These are phyloP conservation scores for Fusarium coffeatum DNA, from an alignment of 2,329 filamentous ascomycete genomes.

Conservation along the genomic window DNA sequence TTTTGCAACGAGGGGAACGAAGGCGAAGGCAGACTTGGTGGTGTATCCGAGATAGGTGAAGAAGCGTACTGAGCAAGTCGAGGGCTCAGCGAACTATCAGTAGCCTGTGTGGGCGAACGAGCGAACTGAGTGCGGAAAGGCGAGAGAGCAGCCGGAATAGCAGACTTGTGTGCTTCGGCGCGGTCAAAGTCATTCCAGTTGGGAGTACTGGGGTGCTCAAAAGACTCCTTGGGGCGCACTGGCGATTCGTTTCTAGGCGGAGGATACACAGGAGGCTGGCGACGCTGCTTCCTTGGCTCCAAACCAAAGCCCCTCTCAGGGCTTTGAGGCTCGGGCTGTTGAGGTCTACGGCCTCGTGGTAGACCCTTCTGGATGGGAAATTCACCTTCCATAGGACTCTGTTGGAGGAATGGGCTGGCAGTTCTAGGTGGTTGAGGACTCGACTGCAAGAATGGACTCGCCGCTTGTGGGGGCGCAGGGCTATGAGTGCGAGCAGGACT, in stretches of 20 bases:
- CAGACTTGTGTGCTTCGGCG: constrained; percentile 48
- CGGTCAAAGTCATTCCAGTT: constrained; percentile 48
- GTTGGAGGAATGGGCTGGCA: constrained; percentile 45
- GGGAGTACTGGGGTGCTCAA: constrained; percentile 33
- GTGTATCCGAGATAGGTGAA: constrained; percentile 46
- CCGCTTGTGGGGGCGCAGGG: not conserved
- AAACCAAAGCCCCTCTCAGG: constrained; percentile 25
- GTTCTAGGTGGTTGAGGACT: constrained; percentile 33
- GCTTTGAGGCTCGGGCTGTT: constrained; percentile 10
- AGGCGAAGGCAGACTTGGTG: constrained; percentile 52
- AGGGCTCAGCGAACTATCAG: constrained; percentile 12
- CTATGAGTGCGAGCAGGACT: not conserved
- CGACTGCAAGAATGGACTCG: not conserved
- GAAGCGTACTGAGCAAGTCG: constrained; percentile 42
- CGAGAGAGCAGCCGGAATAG: constrained; percentile 52
- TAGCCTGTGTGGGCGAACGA: constrained; percentile 28
- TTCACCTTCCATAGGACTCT: constrained; percentile 48
- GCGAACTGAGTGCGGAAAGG: constrained; percentile 39
- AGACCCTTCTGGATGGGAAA: constrained; percentile 52
- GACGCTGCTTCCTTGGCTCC: constrained; percentile 39
- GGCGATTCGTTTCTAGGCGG: constrained; percentile 31
- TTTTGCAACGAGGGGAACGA: constrained; percentile 52
- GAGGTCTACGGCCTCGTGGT: constrained; percentile 50
- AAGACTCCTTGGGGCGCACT: not conserved
- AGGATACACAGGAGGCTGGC: constrained; percentile 41